These are phyloP conservation scores for Blastobotrys buckinghamii DNA, from an alignment of 1,139 yeast genomes.

Conservation along the genomic window DNA sequence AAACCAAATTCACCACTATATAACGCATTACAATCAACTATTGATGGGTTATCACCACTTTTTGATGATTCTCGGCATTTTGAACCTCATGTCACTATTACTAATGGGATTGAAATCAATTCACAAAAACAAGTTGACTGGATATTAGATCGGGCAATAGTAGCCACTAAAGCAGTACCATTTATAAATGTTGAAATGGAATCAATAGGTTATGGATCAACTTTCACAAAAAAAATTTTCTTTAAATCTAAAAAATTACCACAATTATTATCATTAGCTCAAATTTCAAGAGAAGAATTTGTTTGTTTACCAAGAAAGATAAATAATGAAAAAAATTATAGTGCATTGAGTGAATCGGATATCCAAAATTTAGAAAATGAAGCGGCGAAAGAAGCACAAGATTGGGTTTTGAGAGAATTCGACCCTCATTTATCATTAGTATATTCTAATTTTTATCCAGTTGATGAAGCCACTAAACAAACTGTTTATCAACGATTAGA, in stretches of 20 bases:
- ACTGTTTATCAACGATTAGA: slow-evolving; percentile 64
- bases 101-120: slow-evolving; percentile 50
- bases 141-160: slow-evolving; percentile 58
- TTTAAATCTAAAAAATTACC: slow-evolving; percentile 52
- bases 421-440: slow-evolving; percentile 72
- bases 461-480: slow-evolving; percentile 63
- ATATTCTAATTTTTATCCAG: slow-evolving; percentile 61
- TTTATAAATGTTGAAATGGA: slow-evolving; percentile 30
- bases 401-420: slow-evolving; percentile 55
- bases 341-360: slow-evolving; percentile 27
- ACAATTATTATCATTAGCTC: slow-evolving; percentile 58
- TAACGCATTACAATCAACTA: slow-evolving; percentile 55
- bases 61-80: slow-evolving; percentile 65
- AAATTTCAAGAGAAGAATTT: slow-evolving; percentile 64
- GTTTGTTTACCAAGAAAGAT: slow-evolving; percentile 37
- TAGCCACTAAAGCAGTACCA: slow-evolving; percentile 45
- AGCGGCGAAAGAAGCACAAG: slow-evolving; percentile 33
- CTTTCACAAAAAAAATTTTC: slow-evolving; percentile 57
- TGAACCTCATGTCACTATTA: slow-evolving; percentile 74
- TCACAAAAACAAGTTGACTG: slow-evolving; percentile 46
- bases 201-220: slow-evolving; percentile 35
- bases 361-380: slow-evolving; percentile 20
- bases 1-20: slow-evolving; percentile 46
- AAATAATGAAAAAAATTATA: slow-evolving; percentile 26
- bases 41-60: slow-evolving; percentile 59